phyloP scores from a whole-genome alignment of 257 asterid genomes.

The Plectranthus barbatus region DNA sequence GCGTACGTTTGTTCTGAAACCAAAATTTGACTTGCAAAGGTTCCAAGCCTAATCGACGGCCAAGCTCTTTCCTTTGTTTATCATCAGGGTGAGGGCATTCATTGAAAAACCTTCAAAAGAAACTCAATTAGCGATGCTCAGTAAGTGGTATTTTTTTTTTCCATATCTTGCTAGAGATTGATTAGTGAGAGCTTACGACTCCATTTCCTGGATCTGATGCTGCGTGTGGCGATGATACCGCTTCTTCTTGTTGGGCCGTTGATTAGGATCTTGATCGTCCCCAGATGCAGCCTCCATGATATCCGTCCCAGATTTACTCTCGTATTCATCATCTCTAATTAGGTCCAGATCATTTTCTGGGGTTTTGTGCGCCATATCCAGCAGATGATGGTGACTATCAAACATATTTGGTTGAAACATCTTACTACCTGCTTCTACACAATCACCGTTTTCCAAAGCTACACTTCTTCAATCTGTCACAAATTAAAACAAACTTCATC shows the following conservation, averaged over 20 bases:
- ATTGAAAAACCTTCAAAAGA: constrained; percentile 42
- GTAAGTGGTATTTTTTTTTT: not conserved
- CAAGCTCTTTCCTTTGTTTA: constrained; percentile 87
- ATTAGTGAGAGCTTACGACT: constrained; percentile 35
- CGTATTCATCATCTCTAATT: constrained; percentile 52
- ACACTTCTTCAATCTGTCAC: constrained; percentile 13
- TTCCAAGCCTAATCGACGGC: constrained; percentile 59
- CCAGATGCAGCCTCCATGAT: constrained; percentile 56
- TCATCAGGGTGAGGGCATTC: constrained; percentile 97
- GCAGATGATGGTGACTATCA: constrained; percentile 52
- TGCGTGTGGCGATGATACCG: constrained; percentile 74
- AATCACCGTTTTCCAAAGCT: not conserved
- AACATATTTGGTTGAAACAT: constrained; percentile 71
- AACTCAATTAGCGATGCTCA: not conserved
- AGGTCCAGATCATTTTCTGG: constrained; percentile 50
- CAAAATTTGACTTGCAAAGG: constrained; percentile 92
- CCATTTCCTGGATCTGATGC: constrained; percentile 72
- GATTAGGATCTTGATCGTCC: constrained; percentile 64
- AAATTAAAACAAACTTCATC: not conserved
- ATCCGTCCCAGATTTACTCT: constrained; percentile 60
- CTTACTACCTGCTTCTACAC: not conserved
- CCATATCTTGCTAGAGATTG: not conserved
- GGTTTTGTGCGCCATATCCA: constrained; percentile 46
- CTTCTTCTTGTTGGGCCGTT: constrained; percentile 62
- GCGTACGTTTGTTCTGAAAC: constrained; percentile 95